phyloP scores from a whole-genome alignment of 2,329 filamentous ascomycete species.

The Alternaria sp. region DNA sequence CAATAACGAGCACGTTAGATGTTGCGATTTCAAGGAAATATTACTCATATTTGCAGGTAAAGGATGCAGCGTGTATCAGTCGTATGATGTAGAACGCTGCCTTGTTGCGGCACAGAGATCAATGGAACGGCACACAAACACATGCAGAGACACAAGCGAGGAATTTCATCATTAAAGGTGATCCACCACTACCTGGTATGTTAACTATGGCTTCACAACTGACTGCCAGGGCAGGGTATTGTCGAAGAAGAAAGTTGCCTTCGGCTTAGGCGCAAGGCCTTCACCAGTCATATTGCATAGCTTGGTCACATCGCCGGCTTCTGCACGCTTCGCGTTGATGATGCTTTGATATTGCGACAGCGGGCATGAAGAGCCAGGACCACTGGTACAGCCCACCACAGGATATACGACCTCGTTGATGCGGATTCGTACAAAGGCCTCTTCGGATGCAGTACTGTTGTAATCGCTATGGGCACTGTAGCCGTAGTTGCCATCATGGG shows the following conservation, averaged over 20 bases:
- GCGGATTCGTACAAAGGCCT: constrained; percentile 63
- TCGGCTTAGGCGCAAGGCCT: constrained; percentile 20
- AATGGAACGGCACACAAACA: background rate
- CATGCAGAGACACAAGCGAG: background rate
- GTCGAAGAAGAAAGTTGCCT: constrained; percentile 41
- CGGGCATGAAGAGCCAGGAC: constrained; percentile 57
- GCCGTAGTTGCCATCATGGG: constrained; percentile 7
- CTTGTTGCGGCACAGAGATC: background rate
- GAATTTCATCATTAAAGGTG: background rate
- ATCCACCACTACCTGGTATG: background rate
- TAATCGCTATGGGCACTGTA: background rate
- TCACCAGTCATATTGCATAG: constrained; percentile 52
- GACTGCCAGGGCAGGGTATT: constrained; percentile 33
- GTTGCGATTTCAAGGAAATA: background rate
- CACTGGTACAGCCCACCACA: constrained; percentile 63
- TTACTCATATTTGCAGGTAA: background rate
- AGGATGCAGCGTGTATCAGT: background rate
- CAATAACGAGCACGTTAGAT: background rate
- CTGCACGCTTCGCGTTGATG: constrained; percentile 54
- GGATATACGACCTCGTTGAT: constrained; percentile 71
- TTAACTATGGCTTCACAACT: constrained; percentile 29
- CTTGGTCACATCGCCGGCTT: constrained; percentile 61
- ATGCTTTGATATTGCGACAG: constrained; percentile 47
- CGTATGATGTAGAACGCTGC: background rate
- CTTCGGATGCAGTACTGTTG: constrained; percentile 32